Base-by-base conservation (phyloP, 345 rosid species). In the Orychophragmus violaceus region DNA sequence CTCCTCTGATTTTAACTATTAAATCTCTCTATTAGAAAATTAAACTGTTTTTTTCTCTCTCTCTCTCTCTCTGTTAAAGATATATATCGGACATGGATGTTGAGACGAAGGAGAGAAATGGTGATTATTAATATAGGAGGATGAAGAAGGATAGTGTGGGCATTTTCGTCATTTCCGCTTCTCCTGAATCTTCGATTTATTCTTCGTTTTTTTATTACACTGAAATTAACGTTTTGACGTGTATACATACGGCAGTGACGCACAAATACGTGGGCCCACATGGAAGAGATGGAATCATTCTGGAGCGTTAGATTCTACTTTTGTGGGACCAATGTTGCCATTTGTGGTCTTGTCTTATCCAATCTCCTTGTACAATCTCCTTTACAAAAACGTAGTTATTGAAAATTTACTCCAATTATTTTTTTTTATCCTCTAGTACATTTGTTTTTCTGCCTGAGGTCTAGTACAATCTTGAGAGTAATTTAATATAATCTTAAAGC, bases 261-360 rank as follows among this genome's bases (percentile, higher is more conserved):
- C 32, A 53, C 19, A 30, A 19, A 41, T 22, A 62, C 30, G 66
- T 51, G 23, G 77, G 6, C 64, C 60, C 35, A 58, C n/a, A 13
- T 7, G 6, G 17, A 17, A 46, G 42, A 23, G 75, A 56, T 30
- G 55, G 52, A 72, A 72, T 72, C 71, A 59, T 72, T 65, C 16
- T 58, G 11, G 46, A 72, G 46, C 71, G 76, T 72, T 58, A 58
- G 76, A 72, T 72, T 59, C 65, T 39, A 3, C 1, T 39, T 65
- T 16, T 16, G 8, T 22, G 37, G 69, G 76, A 29, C 71, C 70
- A n/a, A 1, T 56, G 8, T 48, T 42, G 30, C 50, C 65, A 56
- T 64, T 27, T 72, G 65, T 72, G 60, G 45, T 49, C 36, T 59
- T 73, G 56, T 73, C 67, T 72, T 73, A 65, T 65, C 71, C 50